Percentiles rank a stretch among this genome's conserved stretches.
Evolutionary conservation across 108 stramenopile species (phyloP).

Genomic region (Cyclotella atomus): DNA sequence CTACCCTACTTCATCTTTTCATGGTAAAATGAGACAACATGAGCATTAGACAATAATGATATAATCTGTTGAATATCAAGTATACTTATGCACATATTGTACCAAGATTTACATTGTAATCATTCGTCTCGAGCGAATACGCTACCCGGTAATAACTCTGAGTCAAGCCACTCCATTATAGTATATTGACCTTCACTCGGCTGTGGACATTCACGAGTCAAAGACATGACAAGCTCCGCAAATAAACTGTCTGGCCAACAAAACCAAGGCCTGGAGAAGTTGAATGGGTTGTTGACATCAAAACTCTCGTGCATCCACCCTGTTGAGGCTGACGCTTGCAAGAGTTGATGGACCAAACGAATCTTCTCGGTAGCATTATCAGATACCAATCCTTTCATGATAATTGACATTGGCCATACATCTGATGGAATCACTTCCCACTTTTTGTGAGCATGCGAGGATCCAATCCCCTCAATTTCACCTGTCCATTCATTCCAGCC

Average conservation of each 20-base stretch:
- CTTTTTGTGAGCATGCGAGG: constrained; percentile 40
- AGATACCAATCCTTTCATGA: constrained; percentile 56
- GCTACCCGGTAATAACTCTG: background rate
- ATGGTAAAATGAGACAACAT: background rate
- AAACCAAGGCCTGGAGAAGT: constrained; percentile 66
- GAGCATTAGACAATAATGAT: background rate
- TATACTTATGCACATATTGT: background rate
- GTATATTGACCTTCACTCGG: constrained; percentile 13
- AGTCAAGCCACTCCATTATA: constrained; percentile 28
- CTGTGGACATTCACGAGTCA: constrained; percentile 40
- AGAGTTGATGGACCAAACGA: constrained; percentile 36
- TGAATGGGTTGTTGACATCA: constrained; percentile 29
- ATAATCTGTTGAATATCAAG: background rate
- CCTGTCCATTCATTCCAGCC: constrained; percentile 34
- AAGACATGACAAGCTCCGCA: constrained; percentile 65
- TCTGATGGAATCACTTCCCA: constrained; percentile 13
- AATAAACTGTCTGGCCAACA: constrained; percentile 77
- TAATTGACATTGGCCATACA: constrained; percentile 82
- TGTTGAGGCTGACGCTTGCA: constrained; percentile 37
- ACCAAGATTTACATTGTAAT: background rate
- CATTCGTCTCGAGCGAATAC: background rate
- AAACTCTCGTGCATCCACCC: constrained; percentile 68
- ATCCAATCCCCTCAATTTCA: constrained; percentile 57
- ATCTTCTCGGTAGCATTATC: constrained; percentile 32
- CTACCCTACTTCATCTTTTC: background rate